Evolutionary conservation across 2,329 filamentous ascomycete species (phyloP), one percentile per base, ranked within the genome.

Genomic region (Aureobasidium pullulans): DNA sequence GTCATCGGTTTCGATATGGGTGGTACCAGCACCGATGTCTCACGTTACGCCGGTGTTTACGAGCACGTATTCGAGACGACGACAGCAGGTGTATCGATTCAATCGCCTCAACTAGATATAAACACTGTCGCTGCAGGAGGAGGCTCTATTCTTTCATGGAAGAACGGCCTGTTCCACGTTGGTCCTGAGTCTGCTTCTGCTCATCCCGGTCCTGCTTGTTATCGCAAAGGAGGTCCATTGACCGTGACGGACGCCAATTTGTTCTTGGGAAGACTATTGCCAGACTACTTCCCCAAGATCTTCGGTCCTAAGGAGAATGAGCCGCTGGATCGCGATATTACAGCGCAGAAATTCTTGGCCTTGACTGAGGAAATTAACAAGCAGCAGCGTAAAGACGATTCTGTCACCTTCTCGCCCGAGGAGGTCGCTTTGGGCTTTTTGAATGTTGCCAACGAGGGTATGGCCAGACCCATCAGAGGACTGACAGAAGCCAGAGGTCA

Each of bases 41-140:
- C 65, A 9, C 64, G 70, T n/a, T 73, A 67, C 57, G 70, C 64
- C 31, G 70, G 69, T 31, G 64, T 60, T 4, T 67, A 66, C 31
- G 70, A 73, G 57, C 67, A 70, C 32, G 62, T 68, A 0, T 68
- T 67, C 19, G 70, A 72, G 54, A 69, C 68, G 0, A 70, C 64
- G 15, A 72, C 67, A 13, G 69, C 70, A 6, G 70, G 68, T 34
- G 62, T 68, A 2, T 67, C 63, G 2, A 67, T 72, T 9, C 65
- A 69, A 11, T 64, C 64, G 0, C 69, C 70, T 2, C 68, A 70
- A 61, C 65, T 73, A 4, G 66, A 71, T 28, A 69, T 72, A 8
- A 62, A 66, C 6, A 72, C 69, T 10, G 68, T 71, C 1, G 77
- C 77, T 7, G 77, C 77, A 16, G 77, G 77, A 3, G 79, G 79